phyloP scores from a whole-genome alignment of 345 rosid species.

The Eutrema japonicum region DNA sequence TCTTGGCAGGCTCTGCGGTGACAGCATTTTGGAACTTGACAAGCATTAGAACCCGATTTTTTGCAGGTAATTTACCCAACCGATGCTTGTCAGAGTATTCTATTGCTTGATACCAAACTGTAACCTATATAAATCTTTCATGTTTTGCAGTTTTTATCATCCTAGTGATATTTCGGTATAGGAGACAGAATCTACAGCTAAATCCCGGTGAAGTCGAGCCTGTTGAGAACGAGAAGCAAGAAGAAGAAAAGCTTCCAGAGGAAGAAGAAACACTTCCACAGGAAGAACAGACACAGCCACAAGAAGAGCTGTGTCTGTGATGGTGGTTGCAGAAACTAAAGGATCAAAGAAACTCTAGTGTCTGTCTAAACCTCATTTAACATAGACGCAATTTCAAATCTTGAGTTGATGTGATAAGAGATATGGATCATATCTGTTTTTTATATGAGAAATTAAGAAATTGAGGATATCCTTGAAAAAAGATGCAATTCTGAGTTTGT shows the following conservation, averaged over 20 bases:
- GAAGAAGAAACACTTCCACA: slow-evolving; percentile 30
- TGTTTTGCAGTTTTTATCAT: slow-evolving; percentile 74
- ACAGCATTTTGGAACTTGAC: slow-evolving; percentile 91
- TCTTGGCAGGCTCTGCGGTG: slow-evolving; percentile 74
- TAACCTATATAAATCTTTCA: slow-evolving; percentile 11
- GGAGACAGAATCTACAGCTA: slow-evolving; percentile 54
- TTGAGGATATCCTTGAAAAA: background rate
- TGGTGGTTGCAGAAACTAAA: slow-evolving; percentile 39
- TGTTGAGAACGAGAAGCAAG: slow-evolving; percentile 41
- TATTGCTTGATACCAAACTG: slow-evolving; percentile 18
- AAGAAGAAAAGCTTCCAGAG: slow-evolving; percentile 30
- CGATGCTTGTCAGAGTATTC: slow-evolving; percentile 15
- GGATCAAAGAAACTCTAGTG: slow-evolving; percentile 29
- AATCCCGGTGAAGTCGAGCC: slow-evolving; percentile 43
- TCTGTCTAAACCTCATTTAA: background rate
- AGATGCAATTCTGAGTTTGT: background rate
- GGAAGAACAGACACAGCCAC: slow-evolving; percentile 28
- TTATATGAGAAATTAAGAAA: background rate
- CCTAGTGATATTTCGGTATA: slow-evolving; percentile 67
- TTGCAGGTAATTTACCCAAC: slow-evolving; percentile 54
- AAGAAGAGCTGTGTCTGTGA: slow-evolving; percentile 34
- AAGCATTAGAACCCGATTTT: slow-evolving; percentile 70
- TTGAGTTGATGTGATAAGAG: slow-evolving; percentile 3
- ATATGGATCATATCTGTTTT: background rate
- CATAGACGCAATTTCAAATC: slow-evolving; percentile 17